Base-by-base conservation (phyloP, 495 filamentous ascomycete genomes). In the Aspergillus affinis region DNA sequence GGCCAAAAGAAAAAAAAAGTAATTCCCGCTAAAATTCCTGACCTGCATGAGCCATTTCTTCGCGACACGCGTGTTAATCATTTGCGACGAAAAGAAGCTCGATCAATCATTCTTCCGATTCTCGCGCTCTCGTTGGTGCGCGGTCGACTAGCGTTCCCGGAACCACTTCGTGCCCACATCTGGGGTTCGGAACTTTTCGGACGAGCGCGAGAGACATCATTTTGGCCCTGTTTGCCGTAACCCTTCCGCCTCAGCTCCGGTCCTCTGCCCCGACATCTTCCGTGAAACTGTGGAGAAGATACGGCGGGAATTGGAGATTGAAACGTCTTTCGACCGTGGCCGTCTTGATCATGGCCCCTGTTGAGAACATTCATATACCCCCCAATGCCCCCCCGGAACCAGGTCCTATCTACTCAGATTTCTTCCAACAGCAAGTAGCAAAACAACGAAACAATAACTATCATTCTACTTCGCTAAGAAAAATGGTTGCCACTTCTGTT, bases 401-500 rank as follows among this genome's bases (percentile, higher is more conserved):
- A 64, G 78, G 78, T 69, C 81, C 79, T 72, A 67, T 84, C 60
- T 66, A 76, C 55, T 69, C 81, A 66, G 82, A 86, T 73, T 86
- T 86, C 76, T 73, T 79, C 64, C 73, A 81, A 73, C 84, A 86
- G 60, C 82, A 85, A 65, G 66, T 84, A 61, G 72, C 77, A 60
- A 86, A 86, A 70, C 85, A 87, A 70, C 75, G 81, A 58, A 79
- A 81, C 60, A 83, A 79, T 73, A 86, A 88, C 66, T 89, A 83
- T 72, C 84, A 88, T 66, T 86, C 84, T 48, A 79, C 76, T 66
- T 81, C 79, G 55, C 75, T 83, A 69, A 75, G 70, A 71, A 82
- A 66, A 48, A 83, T 87, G 91, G 88, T 92, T 82, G 78, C 89
- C 73, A 84, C 82, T 66, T 86, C 82, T 67, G 92, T 95, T 64